These are phyloP conservation scores for Cymodocea nodosa DNA, from an alignment of 116 monocot species.

Conservation along the genomic window DNA sequence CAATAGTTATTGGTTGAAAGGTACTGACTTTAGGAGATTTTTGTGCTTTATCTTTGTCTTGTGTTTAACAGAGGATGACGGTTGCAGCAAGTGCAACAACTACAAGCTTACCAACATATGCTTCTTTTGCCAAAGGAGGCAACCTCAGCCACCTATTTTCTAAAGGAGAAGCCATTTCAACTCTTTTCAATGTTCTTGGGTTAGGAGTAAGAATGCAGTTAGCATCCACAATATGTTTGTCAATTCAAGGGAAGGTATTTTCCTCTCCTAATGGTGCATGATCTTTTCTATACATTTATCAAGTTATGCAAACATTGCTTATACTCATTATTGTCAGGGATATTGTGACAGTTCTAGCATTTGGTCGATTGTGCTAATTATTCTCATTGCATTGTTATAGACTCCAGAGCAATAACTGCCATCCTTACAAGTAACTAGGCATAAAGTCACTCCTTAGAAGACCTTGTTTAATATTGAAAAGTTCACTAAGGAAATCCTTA, in stretches of 20 bases:
- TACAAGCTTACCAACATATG: constrained; percentile 92
- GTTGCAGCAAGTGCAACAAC: constrained; percentile 83
- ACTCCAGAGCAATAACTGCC: too few relatives aligned
- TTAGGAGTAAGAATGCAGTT: constrained; percentile 80
- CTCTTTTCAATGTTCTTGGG: constrained; percentile 81
- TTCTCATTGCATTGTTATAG: too few relatives aligned
- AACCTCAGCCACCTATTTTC: constrained; percentile 95
- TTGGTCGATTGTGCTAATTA: neutral
- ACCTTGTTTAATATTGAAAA: too few relatives aligned
- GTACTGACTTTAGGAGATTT: neutral
- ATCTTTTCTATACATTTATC: neutral
- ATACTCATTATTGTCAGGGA: neutral
- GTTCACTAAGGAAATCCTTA: too few relatives aligned
- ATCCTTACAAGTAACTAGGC: too few relatives aligned
- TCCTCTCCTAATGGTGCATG: neutral
- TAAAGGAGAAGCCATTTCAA: constrained; percentile 98
- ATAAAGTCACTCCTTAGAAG: too few relatives aligned
- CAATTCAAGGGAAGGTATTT: constrained; percentile 91
- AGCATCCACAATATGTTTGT: constrained; percentile 89
- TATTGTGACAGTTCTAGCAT: neutral
- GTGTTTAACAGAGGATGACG: constrained; percentile 71
- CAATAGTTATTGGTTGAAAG: neutral
- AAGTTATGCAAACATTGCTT: neutral
- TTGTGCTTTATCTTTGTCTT: neutral
- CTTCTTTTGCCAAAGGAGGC: constrained; percentile 94